Evolutionary conservation across 495 filamentous ascomycete genomes (phyloP).

Genomic region (Halenospora varia): DNA sequence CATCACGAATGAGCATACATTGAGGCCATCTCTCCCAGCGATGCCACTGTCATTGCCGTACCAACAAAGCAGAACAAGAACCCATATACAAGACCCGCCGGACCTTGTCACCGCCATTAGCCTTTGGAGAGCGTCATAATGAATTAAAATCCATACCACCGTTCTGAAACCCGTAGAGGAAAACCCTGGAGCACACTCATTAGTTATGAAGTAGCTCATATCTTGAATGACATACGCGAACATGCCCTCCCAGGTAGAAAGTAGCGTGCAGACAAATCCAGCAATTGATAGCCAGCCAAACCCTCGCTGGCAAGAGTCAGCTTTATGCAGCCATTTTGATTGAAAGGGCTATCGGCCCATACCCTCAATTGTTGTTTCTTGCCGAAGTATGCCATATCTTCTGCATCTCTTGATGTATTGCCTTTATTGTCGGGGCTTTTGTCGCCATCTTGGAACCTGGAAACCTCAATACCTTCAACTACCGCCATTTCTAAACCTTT

Average conservation of each 20-base stretch:
- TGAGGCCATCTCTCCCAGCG: slow-evolving; percentile 43
- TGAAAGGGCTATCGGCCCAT: too few relatives aligned
- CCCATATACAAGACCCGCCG: slow-evolving; percentile 46
- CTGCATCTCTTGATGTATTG: too few relatives aligned
- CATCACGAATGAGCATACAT: slow-evolving; percentile 44
- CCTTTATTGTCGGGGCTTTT: not conserved
- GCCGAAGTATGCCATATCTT: not conserved
- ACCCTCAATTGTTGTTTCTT: not conserved
- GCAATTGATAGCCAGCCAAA: slow-evolving; percentile 44
- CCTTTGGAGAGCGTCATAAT: too few relatives aligned
- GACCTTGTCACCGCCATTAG: too few relatives aligned
- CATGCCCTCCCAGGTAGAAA: slow-evolving; percentile 42
- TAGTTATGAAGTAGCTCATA: not conserved
- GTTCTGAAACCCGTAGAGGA: slow-evolving; percentile 23
- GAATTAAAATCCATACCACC: too few relatives aligned
- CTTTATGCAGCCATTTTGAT: not conserved
- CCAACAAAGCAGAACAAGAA: slow-evolving; percentile 47
- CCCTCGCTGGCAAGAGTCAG: slow-evolving; percentile 19
- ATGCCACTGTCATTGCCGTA: slow-evolving; percentile 36
- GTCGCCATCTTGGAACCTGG: too few relatives aligned
- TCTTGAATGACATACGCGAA: slow-evolving; percentile 19
- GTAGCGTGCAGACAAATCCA: slow-evolving; percentile 38
- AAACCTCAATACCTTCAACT: too few relatives aligned
- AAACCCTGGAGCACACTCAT: not conserved
- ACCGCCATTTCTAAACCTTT: too few relatives aligned